These are phyloP conservation scores for Babesia ovata DNA, from an alignment of 169 alveolate species.

Conservation along the genomic window DNA sequence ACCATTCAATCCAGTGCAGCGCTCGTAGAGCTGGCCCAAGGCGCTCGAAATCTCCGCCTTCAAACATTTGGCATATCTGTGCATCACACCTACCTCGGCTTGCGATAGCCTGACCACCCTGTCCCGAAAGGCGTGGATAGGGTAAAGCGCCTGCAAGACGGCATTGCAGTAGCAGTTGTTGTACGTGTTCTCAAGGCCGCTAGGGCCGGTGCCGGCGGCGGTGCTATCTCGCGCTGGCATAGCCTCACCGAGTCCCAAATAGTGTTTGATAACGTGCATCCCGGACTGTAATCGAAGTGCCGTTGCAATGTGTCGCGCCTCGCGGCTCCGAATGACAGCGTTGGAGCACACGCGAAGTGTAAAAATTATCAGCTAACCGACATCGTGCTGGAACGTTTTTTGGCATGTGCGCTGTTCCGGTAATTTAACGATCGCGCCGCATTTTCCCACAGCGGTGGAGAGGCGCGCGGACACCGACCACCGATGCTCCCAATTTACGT, in stretches of 20 bases:
- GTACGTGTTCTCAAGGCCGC: slow-evolving; percentile 50
- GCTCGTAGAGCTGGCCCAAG: slow-evolving; percentile 48
- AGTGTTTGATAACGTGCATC: slow-evolving; percentile 38
- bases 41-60: slow-evolving; percentile 49
- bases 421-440: background rate
- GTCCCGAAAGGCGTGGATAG: slow-evolving; percentile 29
- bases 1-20: slow-evolving; percentile 40
- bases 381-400: too few relatives aligned
- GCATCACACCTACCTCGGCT: slow-evolving; percentile 19
- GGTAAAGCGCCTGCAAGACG: slow-evolving; percentile 54
- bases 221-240: background rate
- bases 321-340: too few relatives aligned
- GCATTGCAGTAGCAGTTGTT: slow-evolving; percentile 69
- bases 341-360: too few relatives aligned
- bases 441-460: background rate
- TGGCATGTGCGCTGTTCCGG: too few relatives aligned
- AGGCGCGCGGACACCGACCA: background rate
- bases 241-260: slow-evolving; percentile 21
- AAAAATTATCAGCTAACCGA: too few relatives aligned
- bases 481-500: background rate
- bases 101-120: slow-evolving; percentile 21
- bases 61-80: background rate
- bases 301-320: background rate
- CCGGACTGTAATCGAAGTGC: background rate
- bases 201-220: background rate